Percentiles rank a stretch among this genome's conserved stretches.
phyloP scores from a whole-genome alignment of 1,284 basidiomycete genomes.

The Microbotryum scabiosae region DNA sequence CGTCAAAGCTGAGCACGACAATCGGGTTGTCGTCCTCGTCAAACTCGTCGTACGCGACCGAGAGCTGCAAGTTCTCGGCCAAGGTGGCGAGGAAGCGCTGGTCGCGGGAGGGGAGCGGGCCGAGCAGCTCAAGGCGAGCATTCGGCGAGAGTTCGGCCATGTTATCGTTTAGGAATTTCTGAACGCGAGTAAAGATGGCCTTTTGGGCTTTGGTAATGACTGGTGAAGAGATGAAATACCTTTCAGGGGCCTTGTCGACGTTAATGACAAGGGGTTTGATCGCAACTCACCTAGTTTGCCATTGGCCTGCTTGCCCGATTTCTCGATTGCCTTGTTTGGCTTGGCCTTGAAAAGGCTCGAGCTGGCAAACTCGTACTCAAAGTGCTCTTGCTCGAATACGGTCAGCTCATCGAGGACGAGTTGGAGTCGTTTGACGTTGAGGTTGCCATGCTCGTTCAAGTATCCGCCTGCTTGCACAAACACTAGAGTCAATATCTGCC shows the following conservation, averaged over 20 bases:
- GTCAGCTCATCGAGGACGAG: constrained; percentile 80
- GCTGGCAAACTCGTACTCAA: constrained; percentile 83
- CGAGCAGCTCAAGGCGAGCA: constrained; percentile 59
- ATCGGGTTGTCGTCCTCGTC: constrained; percentile 63
- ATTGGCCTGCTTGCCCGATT: constrained; percentile 63
- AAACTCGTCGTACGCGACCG: constrained; percentile 78
- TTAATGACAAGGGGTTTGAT: not conserved
- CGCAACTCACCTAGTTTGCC: not conserved
- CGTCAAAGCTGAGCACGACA: constrained; percentile 47
- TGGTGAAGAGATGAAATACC: not conserved
- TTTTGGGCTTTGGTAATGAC: constrained; percentile 51
- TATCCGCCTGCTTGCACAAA: constrained; percentile 69
- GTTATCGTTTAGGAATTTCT: constrained; percentile 52
- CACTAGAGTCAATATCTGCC: no score
- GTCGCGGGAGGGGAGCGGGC: constrained; percentile 67
- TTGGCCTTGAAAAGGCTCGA: constrained; percentile 66
- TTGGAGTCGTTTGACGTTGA: constrained; percentile 73
- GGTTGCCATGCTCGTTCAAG: constrained; percentile 79
- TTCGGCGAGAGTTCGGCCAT: constrained; percentile 13
- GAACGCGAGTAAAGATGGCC: constrained; percentile 64
- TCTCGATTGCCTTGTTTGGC: no score
- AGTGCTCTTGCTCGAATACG: constrained; percentile 76
- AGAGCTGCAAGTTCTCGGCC: constrained; percentile 64
- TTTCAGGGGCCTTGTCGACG: not conserved
- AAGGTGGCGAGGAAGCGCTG: constrained; percentile 65